Conservation (phyloP, 768 basidiomycete genomes). For the Boletus huronensis region DNA sequence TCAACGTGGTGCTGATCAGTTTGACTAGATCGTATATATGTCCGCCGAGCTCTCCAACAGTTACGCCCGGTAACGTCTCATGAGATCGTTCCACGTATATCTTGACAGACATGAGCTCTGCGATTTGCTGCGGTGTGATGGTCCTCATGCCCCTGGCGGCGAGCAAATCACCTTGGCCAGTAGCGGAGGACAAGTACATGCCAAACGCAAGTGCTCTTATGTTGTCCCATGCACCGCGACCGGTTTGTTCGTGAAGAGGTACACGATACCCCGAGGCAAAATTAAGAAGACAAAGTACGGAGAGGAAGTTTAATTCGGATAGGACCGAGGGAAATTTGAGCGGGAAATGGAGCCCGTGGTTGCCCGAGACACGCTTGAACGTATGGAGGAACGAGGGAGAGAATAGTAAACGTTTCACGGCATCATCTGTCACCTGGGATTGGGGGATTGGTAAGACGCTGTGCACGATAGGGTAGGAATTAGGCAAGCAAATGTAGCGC, state of each 20-base stretch:
- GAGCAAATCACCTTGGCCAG: conserved; percentile 54
- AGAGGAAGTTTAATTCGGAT: conserved; percentile 80
- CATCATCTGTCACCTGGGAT: conserved; percentile 51
- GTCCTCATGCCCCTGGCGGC: conserved; percentile 63
- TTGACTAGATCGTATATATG: conserved; percentile 70
- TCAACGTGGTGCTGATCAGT: conserved; percentile 58
- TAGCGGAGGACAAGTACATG: conserved; percentile 63
- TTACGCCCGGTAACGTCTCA: conserved; percentile 62
- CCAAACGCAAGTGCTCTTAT: conserved; percentile 73
- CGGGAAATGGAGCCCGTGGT: conserved; percentile 74
- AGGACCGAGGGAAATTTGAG: conserved; percentile 70
- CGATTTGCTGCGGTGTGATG: conserved; percentile 54
- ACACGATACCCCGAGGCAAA: conserved; percentile 80
- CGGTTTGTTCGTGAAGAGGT: conserved; percentile 66
- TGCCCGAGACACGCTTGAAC: conserved; percentile 55
- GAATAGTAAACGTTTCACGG: conserved; percentile 58
- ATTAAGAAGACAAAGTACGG: conserved; percentile 74
- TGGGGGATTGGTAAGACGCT: conserved; percentile 9
- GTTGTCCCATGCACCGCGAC: conserved; percentile 81
- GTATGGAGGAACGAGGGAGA: conserved; percentile 63
- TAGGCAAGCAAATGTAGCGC: not conserved
- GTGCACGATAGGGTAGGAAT: not conserved
- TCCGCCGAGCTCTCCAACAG: conserved; percentile 74
- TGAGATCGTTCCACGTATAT: conserved; percentile 71
- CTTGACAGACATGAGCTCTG: conserved; percentile 68